Conservation (phyloP, 371 early-diverging fungal genomes). For the Zopfochytrium polystomum region DNA sequence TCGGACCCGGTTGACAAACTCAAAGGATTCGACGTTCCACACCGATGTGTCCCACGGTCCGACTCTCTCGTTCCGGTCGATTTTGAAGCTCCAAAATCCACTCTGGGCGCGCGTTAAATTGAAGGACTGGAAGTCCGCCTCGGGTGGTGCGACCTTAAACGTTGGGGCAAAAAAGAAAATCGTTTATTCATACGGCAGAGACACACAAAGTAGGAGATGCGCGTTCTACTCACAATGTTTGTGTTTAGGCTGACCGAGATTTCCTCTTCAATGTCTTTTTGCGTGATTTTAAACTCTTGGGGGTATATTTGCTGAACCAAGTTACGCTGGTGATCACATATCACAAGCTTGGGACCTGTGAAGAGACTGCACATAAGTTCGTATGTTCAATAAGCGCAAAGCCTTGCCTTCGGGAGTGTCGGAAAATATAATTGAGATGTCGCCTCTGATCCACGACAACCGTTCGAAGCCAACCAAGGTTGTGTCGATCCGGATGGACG, state of each 20-base stretch:
- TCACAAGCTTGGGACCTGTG: conserved; percentile 34
- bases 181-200: not conserved
- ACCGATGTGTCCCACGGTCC: conserved; percentile 37
- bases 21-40: conserved; percentile 37
- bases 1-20: conserved; percentile 22
- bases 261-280: conserved; percentile 42
- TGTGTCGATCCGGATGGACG: conserved; percentile 45
- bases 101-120: conserved; percentile 36
- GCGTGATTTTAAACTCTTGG: conserved; percentile 31
- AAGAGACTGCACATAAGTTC: too few relatives aligned
- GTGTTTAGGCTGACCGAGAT: conserved; percentile 43
- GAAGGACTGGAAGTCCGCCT: conserved; percentile 33
- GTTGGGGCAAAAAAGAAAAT: not conserved
- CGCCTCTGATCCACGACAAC: conserved; percentile 46
- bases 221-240: conserved; percentile 28
- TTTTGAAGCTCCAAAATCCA: conserved; percentile 44
- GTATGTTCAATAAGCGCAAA: not conserved
- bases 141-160: conserved; percentile 34
- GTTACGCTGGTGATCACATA: conserved; percentile 41
- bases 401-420: conserved; percentile 27
- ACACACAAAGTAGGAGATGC: not conserved
- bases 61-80: conserved; percentile 39
- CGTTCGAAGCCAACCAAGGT: conserved; percentile 51
- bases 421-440: conserved; percentile 43
- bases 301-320: conserved; percentile 46